These are phyloP conservation scores for Telopea speciosissima DNA, from an alignment of 177 flowering plant genomes.

Conservation along the genomic window DNA sequence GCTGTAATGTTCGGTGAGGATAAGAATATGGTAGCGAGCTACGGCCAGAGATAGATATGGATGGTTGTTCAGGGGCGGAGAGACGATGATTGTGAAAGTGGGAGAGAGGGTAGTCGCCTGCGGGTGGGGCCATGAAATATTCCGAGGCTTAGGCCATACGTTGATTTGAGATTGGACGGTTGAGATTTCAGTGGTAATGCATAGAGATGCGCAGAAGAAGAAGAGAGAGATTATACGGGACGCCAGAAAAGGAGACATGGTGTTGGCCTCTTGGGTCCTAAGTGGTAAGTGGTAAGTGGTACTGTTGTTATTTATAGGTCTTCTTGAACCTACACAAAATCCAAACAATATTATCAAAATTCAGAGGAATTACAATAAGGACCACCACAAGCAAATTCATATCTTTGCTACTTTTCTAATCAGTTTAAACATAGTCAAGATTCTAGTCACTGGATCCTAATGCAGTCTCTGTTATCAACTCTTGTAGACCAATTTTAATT, in stretches of 20 bases:
- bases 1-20: constrained; percentile 49
- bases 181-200: neutral
- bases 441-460: too few relatives aligned
- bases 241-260: too few relatives aligned
- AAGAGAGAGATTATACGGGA: too few relatives aligned
- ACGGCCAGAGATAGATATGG: constrained; percentile 50
- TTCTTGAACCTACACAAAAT: constrained; percentile 14
- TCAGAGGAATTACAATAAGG: neutral
- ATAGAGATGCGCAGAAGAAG: too few relatives aligned
- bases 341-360: neutral
- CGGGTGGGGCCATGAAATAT: constrained; percentile 51
- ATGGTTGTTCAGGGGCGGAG: constrained; percentile 20
- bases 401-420: too few relatives aligned
- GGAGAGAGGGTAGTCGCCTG: constrained; percentile 44
- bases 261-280: too few relatives aligned
- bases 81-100: constrained; percentile 41
- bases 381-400: too few relatives aligned
- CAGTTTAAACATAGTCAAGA: too few relatives aligned
- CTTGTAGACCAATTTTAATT: too few relatives aligned
- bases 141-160: constrained; percentile 85
- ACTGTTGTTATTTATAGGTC: too few relatives aligned
- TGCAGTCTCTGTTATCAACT: too few relatives aligned
- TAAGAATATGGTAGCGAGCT: constrained; percentile 38
- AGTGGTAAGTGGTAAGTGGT: too few relatives aligned
- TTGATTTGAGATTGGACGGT: constrained; percentile 33